Evolutionary conservation across 257 asterid genomes (phyloP).

Genomic region (Solanum okadae): DNA sequence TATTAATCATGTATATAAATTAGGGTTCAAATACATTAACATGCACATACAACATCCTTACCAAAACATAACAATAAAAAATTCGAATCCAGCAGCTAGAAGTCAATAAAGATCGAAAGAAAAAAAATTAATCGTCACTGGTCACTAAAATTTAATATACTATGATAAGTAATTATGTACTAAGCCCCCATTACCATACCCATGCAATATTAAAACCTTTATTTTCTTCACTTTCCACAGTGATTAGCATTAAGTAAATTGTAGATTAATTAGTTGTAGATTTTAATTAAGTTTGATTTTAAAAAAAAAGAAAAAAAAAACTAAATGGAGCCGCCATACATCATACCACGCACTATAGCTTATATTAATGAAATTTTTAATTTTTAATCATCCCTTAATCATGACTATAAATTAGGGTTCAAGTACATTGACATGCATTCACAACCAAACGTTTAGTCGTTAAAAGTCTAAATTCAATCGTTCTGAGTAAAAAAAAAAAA

Average conservation of each 20-base stretch:
- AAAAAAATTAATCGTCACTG: neutral
- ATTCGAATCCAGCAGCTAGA: neutral
- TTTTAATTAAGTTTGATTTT: neutral
- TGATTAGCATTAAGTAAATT: neutral
- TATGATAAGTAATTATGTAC: constrained; percentile 1
- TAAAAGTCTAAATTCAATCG: neutral
- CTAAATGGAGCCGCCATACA: constrained; percentile 21
- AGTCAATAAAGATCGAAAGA: neutral
- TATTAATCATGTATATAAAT: too few species aligned
- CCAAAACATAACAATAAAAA: neutral
- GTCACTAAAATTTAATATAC: neutral
- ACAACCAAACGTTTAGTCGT: neutral
- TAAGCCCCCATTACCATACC: neutral
- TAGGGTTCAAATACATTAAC: neutral
- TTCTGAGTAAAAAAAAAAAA: neutral
- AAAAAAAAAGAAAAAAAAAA: too few species aligned
- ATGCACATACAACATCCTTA: neutral
- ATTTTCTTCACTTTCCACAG: neutral
- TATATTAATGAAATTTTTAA: neutral
- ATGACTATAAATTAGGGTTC: constrained; percentile 6
- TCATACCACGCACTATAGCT: constrained; percentile 4
- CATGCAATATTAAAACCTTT: neutral
- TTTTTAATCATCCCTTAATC: neutral
- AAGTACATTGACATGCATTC: neutral
- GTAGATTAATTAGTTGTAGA: too few species aligned